A percentile compares a stretch with the other conserved stretches of the same genome.
Evolutionary conservation across 805 yeast species (phyloP).

Genomic region (Metschnikowia henanensis): DNA sequence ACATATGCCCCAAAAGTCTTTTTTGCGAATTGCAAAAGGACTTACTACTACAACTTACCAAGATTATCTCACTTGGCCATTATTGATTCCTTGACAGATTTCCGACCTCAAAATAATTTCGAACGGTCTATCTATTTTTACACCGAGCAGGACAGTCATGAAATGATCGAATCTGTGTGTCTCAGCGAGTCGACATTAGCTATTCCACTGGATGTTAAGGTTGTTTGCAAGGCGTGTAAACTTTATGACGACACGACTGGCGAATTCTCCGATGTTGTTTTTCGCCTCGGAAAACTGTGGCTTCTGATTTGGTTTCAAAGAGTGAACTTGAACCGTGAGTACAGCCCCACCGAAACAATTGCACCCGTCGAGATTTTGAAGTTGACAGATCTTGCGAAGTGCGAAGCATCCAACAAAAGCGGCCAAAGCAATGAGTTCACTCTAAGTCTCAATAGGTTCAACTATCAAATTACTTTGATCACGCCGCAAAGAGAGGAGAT

Average conservation of each 20-base stretch:
- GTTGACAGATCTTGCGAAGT: constrained; percentile 34
- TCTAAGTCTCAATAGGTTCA: constrained; percentile 26
- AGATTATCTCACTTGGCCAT: constrained; percentile 23
- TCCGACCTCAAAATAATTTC: constrained; percentile 20
- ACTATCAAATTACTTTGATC: constrained; percentile 28
- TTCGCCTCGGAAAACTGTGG: constrained; percentile 70
- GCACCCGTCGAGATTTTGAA: constrained; percentile 36
- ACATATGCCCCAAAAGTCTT: constrained; percentile 53
- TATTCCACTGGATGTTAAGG: constrained; percentile 38
- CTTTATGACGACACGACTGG: constrained; percentile 17
- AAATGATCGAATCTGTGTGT: constrained; percentile 35
- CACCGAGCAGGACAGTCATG: constrained; percentile 35
- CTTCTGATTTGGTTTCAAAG: constrained; percentile 47
- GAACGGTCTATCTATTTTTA: constrained; percentile 25
- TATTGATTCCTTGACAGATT: constrained; percentile 22
- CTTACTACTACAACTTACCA: constrained; percentile 54
- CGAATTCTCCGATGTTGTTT: constrained; percentile 54
- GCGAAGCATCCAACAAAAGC: constrained; percentile 33
- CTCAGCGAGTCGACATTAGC: constrained; percentile 34
- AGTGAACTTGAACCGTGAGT: constrained; percentile 17
- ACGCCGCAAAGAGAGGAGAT: constrained; percentile 52
- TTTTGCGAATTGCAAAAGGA: constrained; percentile 50
- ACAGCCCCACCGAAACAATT: constrained; percentile 27
- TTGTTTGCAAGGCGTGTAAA: constrained; percentile 30
- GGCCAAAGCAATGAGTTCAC: constrained; percentile 33